Evolutionary conservation across 2,329 filamentous ascomycete genomes (phyloP).

Genomic region (Harringtonia aguacate): DNA sequence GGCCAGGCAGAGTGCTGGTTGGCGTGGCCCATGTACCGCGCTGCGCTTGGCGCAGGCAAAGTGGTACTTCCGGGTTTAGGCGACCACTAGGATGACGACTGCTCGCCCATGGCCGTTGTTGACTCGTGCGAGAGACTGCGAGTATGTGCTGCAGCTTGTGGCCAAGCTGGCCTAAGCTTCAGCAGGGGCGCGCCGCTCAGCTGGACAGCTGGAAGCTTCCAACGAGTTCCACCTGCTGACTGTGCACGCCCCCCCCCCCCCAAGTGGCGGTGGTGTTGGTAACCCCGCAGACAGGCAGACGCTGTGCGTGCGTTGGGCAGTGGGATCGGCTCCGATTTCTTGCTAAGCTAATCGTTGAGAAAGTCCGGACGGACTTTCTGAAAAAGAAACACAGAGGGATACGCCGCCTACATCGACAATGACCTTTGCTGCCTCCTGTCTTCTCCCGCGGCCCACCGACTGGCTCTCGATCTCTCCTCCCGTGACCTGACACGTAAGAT

Average conservation of each 20-base stretch:
- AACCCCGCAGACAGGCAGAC: no score
- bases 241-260: slow-evolving; percentile 5
- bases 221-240: slow-evolving; percentile 15
- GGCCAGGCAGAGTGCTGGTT: neutral
- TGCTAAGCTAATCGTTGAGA: no score
- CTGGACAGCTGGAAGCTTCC: slow-evolving; percentile 12
- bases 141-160: neutral
- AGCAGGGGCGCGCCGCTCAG: neutral
- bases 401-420: no score
- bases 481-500: no score
- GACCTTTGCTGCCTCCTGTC: no score
- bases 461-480: no score
- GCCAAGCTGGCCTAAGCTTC: slow-evolving; percentile 11
- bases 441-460: no score
- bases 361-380: no score
- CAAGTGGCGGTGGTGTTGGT: neutral
- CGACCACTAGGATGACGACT: slow-evolving; percentile 22
- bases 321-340: no score
- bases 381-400: no score
- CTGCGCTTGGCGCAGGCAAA: neutral
- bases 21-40: slow-evolving; percentile 5
- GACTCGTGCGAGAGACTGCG: neutral
- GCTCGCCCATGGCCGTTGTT: neutral
- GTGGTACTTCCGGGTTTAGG: slow-evolving; percentile 13
- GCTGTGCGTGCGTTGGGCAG: no score